Base-by-base conservation (phyloP, 495 filamentous ascomycete genomes). In the Aspergillus hancockii region DNA sequence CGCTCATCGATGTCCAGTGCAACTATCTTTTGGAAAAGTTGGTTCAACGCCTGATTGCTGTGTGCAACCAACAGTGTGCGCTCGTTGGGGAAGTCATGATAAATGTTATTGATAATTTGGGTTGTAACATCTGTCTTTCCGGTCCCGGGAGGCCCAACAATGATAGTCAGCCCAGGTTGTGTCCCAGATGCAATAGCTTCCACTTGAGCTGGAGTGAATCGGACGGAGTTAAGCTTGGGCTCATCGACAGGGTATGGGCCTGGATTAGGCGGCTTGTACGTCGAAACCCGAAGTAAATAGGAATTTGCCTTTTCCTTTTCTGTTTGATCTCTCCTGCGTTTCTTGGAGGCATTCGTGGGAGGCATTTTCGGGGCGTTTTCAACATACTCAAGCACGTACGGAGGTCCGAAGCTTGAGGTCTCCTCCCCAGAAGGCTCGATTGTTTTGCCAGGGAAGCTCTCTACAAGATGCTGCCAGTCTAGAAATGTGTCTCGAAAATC, bases 81-180 rank as follows among this genome's bases (percentile, higher is more conserved):
- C 70, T 99, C 92, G 25, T 82, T 80, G 16, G 95, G 94, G 69
- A 96, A 98, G 75, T 97, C 94, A 77, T 97, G 95, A 71, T 98
- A 99, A 54, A 99, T 89, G 68, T 97, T 97, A 81, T 91, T 96
- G 75, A 99, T 98, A 62, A 98, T 95, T 71, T 99, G 94, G 4
- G 93, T 97, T 25, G 91, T 92, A 55, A 99, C 95, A 73, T 99
- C 94, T 28, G 94, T 99, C 77, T 99, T 99, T 57, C 94, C 94
- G 3, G 94, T 99, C 14, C 94, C 94, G 9, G 94, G 94, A 41
- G 94, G 94, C 0, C 94, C 94, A 56, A 98, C 92, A 59, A 99
- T 90, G 61, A 99, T 84, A 12, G 93, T 97, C 47, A 99, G 82
- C 13, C 94, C 94, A 16, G 94, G 95, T 64, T 99, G 96, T 23